Conservation (phyloP, 805 yeast species). For the Yueomyces sinensis region DNA sequence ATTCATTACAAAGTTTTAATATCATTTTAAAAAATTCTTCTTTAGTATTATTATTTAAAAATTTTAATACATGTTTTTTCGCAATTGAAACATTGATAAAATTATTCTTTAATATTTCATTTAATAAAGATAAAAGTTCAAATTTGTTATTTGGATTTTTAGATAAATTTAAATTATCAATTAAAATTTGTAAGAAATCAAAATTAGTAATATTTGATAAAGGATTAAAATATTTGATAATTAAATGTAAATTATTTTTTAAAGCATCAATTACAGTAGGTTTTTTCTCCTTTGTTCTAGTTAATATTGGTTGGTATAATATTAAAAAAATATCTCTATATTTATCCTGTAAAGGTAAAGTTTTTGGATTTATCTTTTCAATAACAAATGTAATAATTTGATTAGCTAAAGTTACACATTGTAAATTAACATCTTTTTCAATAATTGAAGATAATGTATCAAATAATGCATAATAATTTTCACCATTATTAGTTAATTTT, state of each 20-base stretch:
- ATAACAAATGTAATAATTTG: conserved; percentile 49
- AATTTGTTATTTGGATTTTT: conserved; percentile 75
- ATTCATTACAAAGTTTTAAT: conserved; percentile 59
- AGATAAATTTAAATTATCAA: conserved; percentile 44
- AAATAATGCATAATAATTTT: conserved; percentile 56
- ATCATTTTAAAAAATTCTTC: conserved; percentile 22
- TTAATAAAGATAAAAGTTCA: conserved; percentile 53
- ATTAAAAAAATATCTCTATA: conserved; percentile 31
- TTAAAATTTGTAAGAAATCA: conserved; percentile 36
- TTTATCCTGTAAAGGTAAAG: not conserved
- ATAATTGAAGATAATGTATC: conserved; percentile 54
- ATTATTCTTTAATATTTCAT: conserved; percentile 39
- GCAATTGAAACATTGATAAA: conserved; percentile 7
- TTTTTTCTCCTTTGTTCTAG: conserved; percentile 82
- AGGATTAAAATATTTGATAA: conserved; percentile 37
- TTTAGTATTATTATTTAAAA: conserved; percentile 3
- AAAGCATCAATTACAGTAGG: conserved; percentile 62
- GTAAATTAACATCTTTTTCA: conserved; percentile 72
- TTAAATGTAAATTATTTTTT: conserved; percentile 43
- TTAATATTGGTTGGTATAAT: conserved; percentile 53
- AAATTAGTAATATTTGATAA: conserved; percentile 8
- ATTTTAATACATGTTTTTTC: not conserved
- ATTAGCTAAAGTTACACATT: conserved; percentile 72
- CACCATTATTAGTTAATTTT: conserved; percentile 35
- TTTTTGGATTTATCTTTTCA: conserved; percentile 37